A percentile compares a stretch with the other conserved stretches of the same genome.
Evolutionary conservation across 352 stramenopile species (phyloP).

Genomic region (Pelagophyceae sp.): DNA sequence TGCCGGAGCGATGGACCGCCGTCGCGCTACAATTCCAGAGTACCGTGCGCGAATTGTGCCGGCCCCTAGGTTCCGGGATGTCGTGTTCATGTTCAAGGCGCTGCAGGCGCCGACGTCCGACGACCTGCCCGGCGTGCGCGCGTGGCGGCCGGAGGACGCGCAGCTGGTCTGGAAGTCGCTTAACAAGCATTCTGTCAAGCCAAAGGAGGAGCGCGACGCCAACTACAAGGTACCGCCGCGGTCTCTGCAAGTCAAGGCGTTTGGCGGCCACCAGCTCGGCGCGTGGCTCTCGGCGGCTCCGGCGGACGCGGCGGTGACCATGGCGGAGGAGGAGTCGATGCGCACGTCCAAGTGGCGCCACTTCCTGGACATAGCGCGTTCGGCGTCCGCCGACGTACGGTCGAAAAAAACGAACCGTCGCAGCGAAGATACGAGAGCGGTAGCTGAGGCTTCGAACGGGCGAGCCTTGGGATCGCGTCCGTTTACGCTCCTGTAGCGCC

Average conservation of each 20-base stretch:
- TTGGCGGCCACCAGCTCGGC: not conserved
- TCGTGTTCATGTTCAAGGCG: constrained; percentile 72
- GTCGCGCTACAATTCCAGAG: too few species aligned
- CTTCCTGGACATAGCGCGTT: not conserved
- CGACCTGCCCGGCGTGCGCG: constrained; percentile 25
- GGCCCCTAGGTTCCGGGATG: constrained; percentile 79
- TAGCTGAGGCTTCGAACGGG: too few species aligned
- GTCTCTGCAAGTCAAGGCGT: not conserved
- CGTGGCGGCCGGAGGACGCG: constrained; percentile 59
- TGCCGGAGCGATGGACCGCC: too few species aligned
- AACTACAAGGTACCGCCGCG: not conserved
- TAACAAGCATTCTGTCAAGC: constrained; percentile 40
- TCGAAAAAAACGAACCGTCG: too few species aligned
- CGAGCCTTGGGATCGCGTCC: too few species aligned
- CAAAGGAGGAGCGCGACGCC: constrained; percentile 39
- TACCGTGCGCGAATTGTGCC: too few species aligned
- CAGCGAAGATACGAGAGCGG: too few species aligned
- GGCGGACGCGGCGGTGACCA: not conserved
- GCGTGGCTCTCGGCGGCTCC: too few species aligned
- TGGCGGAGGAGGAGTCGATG: not conserved
- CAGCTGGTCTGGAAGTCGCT: constrained; percentile 57
- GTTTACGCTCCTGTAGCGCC: too few species aligned
- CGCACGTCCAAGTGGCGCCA: not conserved
- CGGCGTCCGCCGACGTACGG: too few species aligned
- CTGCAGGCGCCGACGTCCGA: constrained; percentile 47